Evolutionary conservation across 2,329 filamentous ascomycete genomes (phyloP), one percentile per base, ranked within the genome.

Genomic region (Fusarium musae): DNA sequence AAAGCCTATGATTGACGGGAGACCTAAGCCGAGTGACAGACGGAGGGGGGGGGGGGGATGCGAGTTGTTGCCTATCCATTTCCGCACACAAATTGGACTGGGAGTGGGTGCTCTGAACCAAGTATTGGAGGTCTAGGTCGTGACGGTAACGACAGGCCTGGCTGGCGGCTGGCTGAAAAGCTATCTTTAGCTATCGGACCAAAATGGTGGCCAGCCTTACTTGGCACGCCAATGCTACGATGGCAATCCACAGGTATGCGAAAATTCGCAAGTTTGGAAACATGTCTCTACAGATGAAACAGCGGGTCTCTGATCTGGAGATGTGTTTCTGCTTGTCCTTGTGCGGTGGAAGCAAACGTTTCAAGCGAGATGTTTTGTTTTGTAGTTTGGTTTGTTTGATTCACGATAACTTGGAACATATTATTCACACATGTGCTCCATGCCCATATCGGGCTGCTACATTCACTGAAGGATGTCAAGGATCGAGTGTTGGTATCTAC

Each of bases 151-250:
- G 34, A 36, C 23, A 26, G 53, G n/a, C 23, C 42, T 19, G 37
- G 52, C 32, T 19, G 40, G 53, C 60, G 59, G 59, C 43, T 66
- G 39, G 49, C 32, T 15, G 37, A 46, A 43, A 42, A 54, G 36
- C 71, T 72, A 73, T 73, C 67, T 74, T 74, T 74, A 64, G 71
- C 50, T 46, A 58, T 28, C 23, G 23, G 56, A 52, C 52, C 56
- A 34, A 40, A 52, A 44, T 32, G 12, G 34, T 49, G 63, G 67
- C 63, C 62, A 36, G n/a, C 28, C 26, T 58, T 40, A 49, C 26
- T 58, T 40, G 44, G 32, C 54, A 47, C 58, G 36, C n/a, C 36
- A 28, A 71, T 39, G 34, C 39, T 44, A 68, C 46, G 34, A 60
- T 64, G 23, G 34, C 43, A 54, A 37, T 53, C 19, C 12, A 52